Percentiles rank a stretch among this genome's conserved stretches.
phyloP scores from a whole-genome alignment of 768 basidiomycete species.

The Termitomyces sp. region DNA sequence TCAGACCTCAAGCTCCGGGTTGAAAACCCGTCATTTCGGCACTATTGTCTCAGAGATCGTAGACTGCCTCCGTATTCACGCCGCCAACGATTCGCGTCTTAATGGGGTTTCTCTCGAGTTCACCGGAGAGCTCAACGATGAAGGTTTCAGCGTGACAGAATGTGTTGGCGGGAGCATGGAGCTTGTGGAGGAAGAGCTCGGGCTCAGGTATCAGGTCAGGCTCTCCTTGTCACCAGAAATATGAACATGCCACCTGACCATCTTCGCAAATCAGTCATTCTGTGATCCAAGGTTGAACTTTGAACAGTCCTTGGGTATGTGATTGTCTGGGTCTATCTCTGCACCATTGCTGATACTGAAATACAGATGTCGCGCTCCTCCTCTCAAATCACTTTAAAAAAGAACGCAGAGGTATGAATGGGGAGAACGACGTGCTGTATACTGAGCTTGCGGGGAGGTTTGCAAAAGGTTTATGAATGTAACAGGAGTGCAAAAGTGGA shows the following conservation, averaged over 20 bases:
- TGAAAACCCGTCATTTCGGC: slow-evolving; percentile 89
- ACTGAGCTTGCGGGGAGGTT: slow-evolving; percentile 27
- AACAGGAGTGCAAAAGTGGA: not conserved
- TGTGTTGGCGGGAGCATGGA: slow-evolving; percentile 97
- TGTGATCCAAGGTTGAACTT: slow-evolving; percentile 94
- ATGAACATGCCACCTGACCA: not conserved
- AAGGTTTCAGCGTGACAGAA: slow-evolving; percentile 94
- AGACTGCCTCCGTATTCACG: slow-evolving; percentile 76
- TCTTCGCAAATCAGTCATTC: slow-evolving; percentile 52
- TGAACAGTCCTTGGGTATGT: slow-evolving; percentile 87
- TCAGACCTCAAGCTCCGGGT: slow-evolving; percentile 67
- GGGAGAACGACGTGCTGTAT: slow-evolving; percentile 27
- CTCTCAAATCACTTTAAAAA: slow-evolving; percentile 78
- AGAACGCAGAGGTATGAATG: slow-evolving; percentile 37
- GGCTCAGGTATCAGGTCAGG: slow-evolving; percentile 80
- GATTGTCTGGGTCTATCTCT: not conserved
- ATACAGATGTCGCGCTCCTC: slow-evolving; percentile 76
- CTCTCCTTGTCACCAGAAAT: too few species aligned
- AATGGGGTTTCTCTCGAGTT: slow-evolving; percentile 87
- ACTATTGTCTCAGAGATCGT: slow-evolving; percentile 87
- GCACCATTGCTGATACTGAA: slow-evolving; percentile 5
- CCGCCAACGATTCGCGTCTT: slow-evolving; percentile 63
- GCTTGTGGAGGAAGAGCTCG: slow-evolving; percentile 81
- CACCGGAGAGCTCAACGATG: slow-evolving; percentile 85
- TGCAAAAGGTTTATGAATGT: not conserved